Evolutionary conservation across 352 stramenopile species (phyloP).

Genomic region (Globisporangium cylindrosporum): DNA sequence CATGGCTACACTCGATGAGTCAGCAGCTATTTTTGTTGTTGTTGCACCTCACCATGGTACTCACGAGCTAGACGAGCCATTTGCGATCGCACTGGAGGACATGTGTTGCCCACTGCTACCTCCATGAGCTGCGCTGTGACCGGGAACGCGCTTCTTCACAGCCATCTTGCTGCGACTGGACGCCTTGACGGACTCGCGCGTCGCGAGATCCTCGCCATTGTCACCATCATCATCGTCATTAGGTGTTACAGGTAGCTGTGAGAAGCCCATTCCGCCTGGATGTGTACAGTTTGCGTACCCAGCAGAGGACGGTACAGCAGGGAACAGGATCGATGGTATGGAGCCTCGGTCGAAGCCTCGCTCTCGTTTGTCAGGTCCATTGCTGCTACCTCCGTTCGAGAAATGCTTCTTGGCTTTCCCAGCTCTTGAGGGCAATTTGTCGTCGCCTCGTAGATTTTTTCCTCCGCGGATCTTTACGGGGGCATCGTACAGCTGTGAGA

Average conservation of each 20-base stretch:
- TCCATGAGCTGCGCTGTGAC: background rate
- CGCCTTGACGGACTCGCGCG: conserved; percentile 65
- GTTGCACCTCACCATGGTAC: background rate
- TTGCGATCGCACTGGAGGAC: background rate
- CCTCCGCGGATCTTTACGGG: background rate
- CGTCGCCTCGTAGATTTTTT: conserved; percentile 4
- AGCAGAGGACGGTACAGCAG: background rate
- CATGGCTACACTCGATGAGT: conserved; percentile 2
- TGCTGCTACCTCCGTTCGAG: background rate
- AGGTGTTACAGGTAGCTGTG: background rate
- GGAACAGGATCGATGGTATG: conserved; percentile 14
- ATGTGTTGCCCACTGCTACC: background rate
- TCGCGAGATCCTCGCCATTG: conserved; percentile 43
- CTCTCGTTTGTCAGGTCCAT: conserved; percentile 19
- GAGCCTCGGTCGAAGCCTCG: conserved; percentile 38
- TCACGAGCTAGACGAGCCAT: background rate
- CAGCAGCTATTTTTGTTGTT: background rate
- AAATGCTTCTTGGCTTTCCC: conserved; percentile 7
- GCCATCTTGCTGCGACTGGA: conserved; percentile 55
- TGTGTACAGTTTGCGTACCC: background rate
- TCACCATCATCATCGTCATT: conserved; percentile 32
- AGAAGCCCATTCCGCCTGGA: background rate
- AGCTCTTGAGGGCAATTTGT: background rate
- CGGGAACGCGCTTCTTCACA: conserved; percentile 39
- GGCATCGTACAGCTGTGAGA: background rate